Base-by-base conservation (phyloP, 306 rosid genomes). In the Acmispon strigosus region DNA sequence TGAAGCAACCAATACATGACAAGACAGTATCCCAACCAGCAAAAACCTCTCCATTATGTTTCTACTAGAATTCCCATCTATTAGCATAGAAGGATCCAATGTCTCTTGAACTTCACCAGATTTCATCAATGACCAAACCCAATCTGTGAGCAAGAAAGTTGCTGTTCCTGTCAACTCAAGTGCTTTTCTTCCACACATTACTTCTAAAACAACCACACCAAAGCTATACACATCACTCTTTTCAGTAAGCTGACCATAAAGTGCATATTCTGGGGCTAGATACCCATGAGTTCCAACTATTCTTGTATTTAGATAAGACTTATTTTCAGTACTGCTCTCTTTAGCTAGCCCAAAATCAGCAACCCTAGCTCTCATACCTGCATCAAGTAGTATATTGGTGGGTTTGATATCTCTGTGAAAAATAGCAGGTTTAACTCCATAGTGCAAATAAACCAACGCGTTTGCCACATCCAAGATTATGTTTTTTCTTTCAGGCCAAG, bases 211-310 rank as follows among this genome's bases (percentile, higher is more conserved):
- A 59, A 94, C 99, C 12, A 91, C 97, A n/a, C 99, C 99, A 8
- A 94, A 94, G 69, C 97, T 91, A 57, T 91, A 94, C 15, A 94
- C 97, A 74, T 94, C 99, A 51, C 92, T 91, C 79, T 94, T 94
- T 83, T 89, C 95, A 4, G 92, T 91, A 19, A 91, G 70, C 59
- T 94, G 99, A 53, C 99, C 97, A 27, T 94, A 94, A 9, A 94
- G 88, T 4, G 99, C 99, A 53, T 94, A 91, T 65, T 88, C 98
- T 0, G 97, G 98, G 32, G 97, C 97, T n/a, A 90, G 68, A 84
- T 94, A 94, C 47, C 98, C 98, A 14, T 85, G 96, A 63, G 97
- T 90, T 60, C 98, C 97, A 6, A 96, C 97, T 53, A 90, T 90
- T 78, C 94, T 79, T 13, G 96, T 94, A n/a, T 92, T 87, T 18